Evolutionary conservation across 768 basidiomycete genomes (phyloP).

Genomic region (Auriscalpium microsporum): DNA sequence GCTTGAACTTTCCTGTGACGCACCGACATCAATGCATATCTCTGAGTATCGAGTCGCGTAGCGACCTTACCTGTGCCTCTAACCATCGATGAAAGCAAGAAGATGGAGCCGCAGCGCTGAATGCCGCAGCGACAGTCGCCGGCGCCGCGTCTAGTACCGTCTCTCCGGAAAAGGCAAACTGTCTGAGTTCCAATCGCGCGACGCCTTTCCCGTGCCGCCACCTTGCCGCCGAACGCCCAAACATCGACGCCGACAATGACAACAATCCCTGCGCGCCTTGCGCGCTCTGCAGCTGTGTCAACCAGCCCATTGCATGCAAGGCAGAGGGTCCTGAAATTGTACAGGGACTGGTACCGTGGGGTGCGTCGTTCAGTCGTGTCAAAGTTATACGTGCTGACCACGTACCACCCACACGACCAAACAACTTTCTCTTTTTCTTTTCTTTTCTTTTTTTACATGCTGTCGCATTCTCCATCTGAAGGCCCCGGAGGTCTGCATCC

Average conservation of each 20-base stretch:
- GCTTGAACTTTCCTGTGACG: constrained; percentile 31
- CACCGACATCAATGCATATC: neutral
- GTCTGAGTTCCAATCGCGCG: neutral
- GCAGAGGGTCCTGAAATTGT: constrained; percentile 62
- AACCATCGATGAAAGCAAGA: neutral
- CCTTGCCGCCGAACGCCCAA: neutral
- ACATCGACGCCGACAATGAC: constrained; percentile 35
- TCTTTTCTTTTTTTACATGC: neutral
- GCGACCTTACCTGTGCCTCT: constrained; percentile 1
- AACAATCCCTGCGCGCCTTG: constrained; percentile 87
- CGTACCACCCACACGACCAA: constrained; percentile 1
- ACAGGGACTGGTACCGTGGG: constrained; percentile 89
- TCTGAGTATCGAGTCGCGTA: neutral
- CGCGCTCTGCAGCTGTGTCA: constrained; percentile 59
- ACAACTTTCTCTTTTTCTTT: neutral
- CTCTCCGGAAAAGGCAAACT: neutral
- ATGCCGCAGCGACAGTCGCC: too few relatives aligned
- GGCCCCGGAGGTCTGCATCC: constrained; percentile 83
- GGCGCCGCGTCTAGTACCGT: neutral
- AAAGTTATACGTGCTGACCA: constrained; percentile 2
- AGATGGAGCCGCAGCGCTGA: neutral
- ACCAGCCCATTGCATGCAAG: constrained; percentile 52
- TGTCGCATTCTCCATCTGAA: constrained; percentile 23
- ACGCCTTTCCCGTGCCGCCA: neutral
- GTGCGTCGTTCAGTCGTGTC: constrained; percentile 41